Evolutionary conservation across 2,329 filamentous ascomycete genomes (phyloP).

Genomic region (Torrubiellomyces zombiae): DNA sequence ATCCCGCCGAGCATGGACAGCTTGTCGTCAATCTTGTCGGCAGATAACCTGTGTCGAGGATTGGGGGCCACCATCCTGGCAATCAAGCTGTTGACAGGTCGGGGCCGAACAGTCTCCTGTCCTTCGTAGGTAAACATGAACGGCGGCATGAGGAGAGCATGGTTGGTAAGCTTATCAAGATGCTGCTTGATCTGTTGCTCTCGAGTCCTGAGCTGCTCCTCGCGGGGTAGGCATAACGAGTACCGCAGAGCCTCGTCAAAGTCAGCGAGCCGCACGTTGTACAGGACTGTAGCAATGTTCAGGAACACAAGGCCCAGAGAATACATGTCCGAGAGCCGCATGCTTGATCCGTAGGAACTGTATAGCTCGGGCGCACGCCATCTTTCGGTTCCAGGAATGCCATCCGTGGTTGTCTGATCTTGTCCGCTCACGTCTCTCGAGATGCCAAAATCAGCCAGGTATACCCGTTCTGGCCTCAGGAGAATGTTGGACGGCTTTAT

Average conservation of each 20-base stretch:
- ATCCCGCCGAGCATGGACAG: slow-evolving; percentile 28
- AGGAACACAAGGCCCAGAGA: slow-evolving; percentile 29
- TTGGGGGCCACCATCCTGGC: slow-evolving; percentile 17
- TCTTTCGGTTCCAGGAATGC: slow-evolving; percentile 22
- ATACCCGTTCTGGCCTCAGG: slow-evolving; percentile 25
- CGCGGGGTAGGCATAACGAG: slow-evolving; percentile 9
- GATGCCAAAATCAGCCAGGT: slow-evolving; percentile 32
- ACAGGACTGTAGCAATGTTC: slow-evolving; percentile 26
- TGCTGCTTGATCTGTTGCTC: slow-evolving; percentile 19
- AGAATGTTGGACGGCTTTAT: slow-evolving; percentile 32
- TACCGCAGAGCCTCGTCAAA: slow-evolving; percentile 22
- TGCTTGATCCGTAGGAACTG: slow-evolving; percentile 19
- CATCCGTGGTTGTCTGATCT: slow-evolving; percentile 27
- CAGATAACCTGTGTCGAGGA: slow-evolving; percentile 16
- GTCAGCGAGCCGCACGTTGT: slow-evolving; percentile 19
- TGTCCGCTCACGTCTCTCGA: slow-evolving; percentile 27
- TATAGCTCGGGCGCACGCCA: slow-evolving; percentile 30
- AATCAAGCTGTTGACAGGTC: slow-evolving; percentile 21
- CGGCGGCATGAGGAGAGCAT: slow-evolving; percentile 17
- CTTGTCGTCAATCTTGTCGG: slow-evolving; percentile 21
- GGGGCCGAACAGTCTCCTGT: slow-evolving; percentile 21
- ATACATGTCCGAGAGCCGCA: slow-evolving; percentile 31
- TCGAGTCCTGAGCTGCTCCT: slow-evolving; percentile 15
- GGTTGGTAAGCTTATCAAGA: slow-evolving; percentile 15
- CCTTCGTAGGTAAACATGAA: slow-evolving; percentile 20